A percentile compares a stretch with the other conserved stretches of the same genome.
Evolutionary conservation across 2,329 filamentous ascomycete genomes (phyloP).

Genomic region (Penicillium janthinellum): DNA sequence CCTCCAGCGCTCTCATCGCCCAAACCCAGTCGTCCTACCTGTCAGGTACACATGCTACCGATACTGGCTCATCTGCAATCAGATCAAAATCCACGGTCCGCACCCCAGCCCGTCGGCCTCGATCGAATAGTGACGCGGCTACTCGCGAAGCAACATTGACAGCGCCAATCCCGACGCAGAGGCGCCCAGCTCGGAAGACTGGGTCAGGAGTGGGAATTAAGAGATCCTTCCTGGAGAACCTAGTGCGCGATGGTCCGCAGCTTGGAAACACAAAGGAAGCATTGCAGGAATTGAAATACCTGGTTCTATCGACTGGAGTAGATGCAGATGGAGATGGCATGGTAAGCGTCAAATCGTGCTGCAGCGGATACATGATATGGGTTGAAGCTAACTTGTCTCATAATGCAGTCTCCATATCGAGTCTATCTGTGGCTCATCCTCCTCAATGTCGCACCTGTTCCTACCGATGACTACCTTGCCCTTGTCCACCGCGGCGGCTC

Average conservation of each 20-base stretch:
- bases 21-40: slow-evolving; percentile 38
- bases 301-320: slow-evolving; percentile 53
- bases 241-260: slow-evolving; percentile 78
- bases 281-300: slow-evolving; percentile 51
- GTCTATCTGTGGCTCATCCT: slow-evolving; percentile 97
- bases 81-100: slow-evolving; percentile 33
- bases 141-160: slow-evolving; percentile 36
- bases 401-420: slow-evolving; percentile 75
- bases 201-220: slow-evolving; percentile 48
- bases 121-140: slow-evolving; percentile 74
- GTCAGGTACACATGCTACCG: slow-evolving; percentile 20
- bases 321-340: slow-evolving; percentile 57
- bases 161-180: slow-evolving; percentile 28
- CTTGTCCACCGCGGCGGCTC: slow-evolving; percentile 92
- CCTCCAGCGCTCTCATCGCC: slow-evolving; percentile 66
- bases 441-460: slow-evolving; percentile 80
- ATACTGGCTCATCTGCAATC: slow-evolving; percentile 30
- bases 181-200: slow-evolving; percentile 47
- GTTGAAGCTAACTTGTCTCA: slow-evolving; percentile 10
- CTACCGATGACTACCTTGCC: slow-evolving; percentile 83
- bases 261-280: slow-evolving; percentile 60
- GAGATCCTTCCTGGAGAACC: slow-evolving; percentile 64
- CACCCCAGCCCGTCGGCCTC: slow-evolving; percentile 53
- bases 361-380: neutral
- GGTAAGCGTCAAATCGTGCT: slow-evolving; percentile 37